Evolutionary conservation across 805 yeast species (phyloP).

Genomic region (Wickerhamomyces chaumierensis): DNA sequence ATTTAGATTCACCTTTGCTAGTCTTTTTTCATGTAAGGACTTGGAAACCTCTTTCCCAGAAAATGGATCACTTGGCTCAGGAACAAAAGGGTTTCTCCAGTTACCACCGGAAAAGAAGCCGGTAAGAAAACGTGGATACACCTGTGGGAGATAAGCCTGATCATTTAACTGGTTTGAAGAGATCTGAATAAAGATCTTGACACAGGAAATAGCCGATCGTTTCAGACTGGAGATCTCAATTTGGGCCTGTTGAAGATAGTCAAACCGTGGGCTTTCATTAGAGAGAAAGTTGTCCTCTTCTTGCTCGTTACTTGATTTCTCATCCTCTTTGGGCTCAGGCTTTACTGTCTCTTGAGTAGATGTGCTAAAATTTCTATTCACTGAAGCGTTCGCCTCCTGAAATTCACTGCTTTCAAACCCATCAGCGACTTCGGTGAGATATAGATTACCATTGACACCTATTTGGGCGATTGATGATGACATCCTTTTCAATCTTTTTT

Average conservation of each 20-base stretch:
- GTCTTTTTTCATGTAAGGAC: conserved; percentile 12
- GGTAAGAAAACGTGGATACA: conserved; percentile 57
- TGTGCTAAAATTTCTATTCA: conserved; percentile 7
- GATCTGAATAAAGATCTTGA: conserved; percentile 19
- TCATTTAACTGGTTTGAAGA: conserved; percentile 18
- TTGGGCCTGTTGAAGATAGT: conserved; percentile 28
- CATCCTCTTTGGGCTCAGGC: conserved; percentile 4
- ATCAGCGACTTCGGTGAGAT: conserved; percentile 22
- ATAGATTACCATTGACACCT: conserved; percentile 54
- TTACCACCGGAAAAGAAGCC: conserved; percentile 70
- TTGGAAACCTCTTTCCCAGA: conserved; percentile 16
- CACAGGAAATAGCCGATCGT: conserved; percentile 19
- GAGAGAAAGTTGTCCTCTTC: neutral
- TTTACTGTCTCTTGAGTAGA: conserved; percentile 16
- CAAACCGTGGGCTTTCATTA: conserved; percentile 1
- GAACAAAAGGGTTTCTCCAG: conserved; percentile 61
- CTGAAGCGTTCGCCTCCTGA: neutral
- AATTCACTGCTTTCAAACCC: neutral
- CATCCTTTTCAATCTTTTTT: conserved; percentile 38
- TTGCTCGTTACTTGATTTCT: neutral
- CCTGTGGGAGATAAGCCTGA: conserved; percentile 37
- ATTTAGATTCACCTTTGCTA: conserved; percentile 38
- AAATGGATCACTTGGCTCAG: conserved; percentile 21
- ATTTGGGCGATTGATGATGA: conserved; percentile 48
- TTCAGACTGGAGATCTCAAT: conserved; percentile 27